Conservation (phyloP, 257 asterid species). For the Euphrasia confusa region DNA sequence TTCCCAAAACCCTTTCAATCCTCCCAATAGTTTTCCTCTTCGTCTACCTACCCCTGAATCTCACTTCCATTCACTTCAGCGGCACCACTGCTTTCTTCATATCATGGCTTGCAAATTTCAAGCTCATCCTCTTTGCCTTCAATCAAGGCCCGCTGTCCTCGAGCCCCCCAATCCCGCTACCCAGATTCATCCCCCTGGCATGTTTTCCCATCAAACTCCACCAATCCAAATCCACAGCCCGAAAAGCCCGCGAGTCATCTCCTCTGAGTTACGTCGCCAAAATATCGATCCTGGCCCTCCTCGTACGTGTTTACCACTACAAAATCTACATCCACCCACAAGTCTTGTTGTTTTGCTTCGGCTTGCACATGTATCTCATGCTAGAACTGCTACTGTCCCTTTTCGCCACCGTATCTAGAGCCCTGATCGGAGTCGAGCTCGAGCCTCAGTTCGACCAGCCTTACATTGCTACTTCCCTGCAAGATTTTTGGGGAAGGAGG, state of each 20-base stretch:
- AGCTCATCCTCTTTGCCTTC: neutral
- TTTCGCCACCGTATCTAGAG: slow-evolving; percentile 21
- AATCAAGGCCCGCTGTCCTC: slow-evolving; percentile 39
- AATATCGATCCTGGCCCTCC: slow-evolving; percentile 19
- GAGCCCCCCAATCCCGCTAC: slow-evolving; percentile 28
- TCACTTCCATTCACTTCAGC: neutral
- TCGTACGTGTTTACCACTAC: slow-evolving; percentile 24
- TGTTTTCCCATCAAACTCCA: slow-evolving; percentile 44
- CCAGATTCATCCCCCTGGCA: slow-evolving; percentile 43
- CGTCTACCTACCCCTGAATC: neutral
- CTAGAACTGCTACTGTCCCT: slow-evolving; percentile 39
- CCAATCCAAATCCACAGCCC: neutral
- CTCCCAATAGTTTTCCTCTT: neutral
- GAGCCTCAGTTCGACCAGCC: slow-evolving; percentile 48
- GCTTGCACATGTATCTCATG: slow-evolving; percentile 38
- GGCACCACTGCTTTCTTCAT: neutral
- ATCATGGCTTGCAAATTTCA: slow-evolving; percentile 3
- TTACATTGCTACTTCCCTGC: slow-evolving; percentile 44
- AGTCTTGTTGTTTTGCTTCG: slow-evolving; percentile 26
- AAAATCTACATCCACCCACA: slow-evolving; percentile 27
- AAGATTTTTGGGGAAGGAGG: slow-evolving; percentile 63
- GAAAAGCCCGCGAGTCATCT: slow-evolving; percentile 20
- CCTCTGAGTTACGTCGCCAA: slow-evolving; percentile 24
- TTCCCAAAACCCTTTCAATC: neutral
- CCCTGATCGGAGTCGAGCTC: slow-evolving; percentile 27